A percentile compares a stretch with the other conserved stretches of the same genome.
Conservation (phyloP, 2,329 filamentous ascomycete species). For the Diplodia scrobiculata region DNA sequence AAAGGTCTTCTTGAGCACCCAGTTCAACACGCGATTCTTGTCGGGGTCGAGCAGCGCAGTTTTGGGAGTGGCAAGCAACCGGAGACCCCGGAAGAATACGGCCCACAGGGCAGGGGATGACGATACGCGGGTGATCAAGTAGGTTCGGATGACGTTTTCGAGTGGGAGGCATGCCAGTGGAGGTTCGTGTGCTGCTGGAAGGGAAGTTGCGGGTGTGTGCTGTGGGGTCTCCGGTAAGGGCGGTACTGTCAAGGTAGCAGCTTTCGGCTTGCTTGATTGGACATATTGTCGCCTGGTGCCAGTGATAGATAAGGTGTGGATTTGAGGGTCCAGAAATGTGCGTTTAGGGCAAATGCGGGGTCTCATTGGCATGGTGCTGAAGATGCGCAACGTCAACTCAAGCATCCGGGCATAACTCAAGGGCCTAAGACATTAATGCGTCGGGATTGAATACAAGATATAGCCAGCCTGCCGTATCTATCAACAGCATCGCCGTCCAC, state of each 20-base stretch:
- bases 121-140: conserved; percentile 23
- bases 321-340: neutral
- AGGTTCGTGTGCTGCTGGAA: conserved; percentile 2
- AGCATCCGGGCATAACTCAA: neutral
- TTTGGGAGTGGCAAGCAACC: conserved; percentile 12
- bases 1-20: conserved; percentile 74
- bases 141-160: conserved; percentile 21
- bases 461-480: neutral
- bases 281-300: conserved; percentile 2
- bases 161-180: conserved; percentile 20
- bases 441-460: neutral
- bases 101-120: conserved; percentile 12
- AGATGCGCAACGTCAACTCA: neutral
- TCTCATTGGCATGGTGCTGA: neutral
- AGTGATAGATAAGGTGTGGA: neutral
- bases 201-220: neutral
- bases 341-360: conserved; percentile 7
- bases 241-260: conserved; percentile 13
- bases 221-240: conserved; percentile 12
- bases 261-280: conserved; percentile 17
- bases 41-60: conserved; percentile 21
- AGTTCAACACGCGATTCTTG: conserved; percentile 61
- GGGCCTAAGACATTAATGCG: neutral
- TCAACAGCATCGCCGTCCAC: neutral
- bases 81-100: conserved; percentile 3